A percentile compares a stretch with the other conserved stretches of the same genome.
Evolutionary conservation across 148 eudicot species (phyloP).

Genomic region (Oxyria digyna): DNA sequence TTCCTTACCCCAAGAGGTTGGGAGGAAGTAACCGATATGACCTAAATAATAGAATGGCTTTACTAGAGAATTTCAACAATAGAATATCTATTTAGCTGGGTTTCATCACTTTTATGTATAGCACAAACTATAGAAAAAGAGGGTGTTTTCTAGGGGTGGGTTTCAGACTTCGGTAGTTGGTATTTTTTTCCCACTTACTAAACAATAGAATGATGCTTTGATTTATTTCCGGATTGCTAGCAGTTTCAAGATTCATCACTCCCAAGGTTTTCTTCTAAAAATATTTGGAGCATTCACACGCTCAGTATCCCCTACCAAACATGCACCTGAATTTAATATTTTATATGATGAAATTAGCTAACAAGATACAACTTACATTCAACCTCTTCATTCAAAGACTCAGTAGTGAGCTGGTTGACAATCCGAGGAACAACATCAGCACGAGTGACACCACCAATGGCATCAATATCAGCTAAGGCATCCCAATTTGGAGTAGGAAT

Average conservation of each 20-base stretch:
- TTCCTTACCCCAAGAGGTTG: no score
- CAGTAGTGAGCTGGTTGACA: constrained; percentile 62
- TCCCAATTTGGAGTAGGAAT: constrained; percentile 99
- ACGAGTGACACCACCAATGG: constrained; percentile 89
- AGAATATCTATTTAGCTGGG: no score
- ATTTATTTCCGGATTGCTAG: neutral
- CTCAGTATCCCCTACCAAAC: neutral
- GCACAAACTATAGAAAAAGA: neutral
- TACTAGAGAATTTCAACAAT: neutral
- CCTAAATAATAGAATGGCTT: neutral
- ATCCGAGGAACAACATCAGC: constrained; percentile 97
- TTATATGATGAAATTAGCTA: neutral
- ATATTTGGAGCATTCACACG: neutral
- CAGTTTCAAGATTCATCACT: neutral
- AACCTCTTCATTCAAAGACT: constrained; percentile 70
- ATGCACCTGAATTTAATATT: no score
- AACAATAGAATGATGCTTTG: neutral
- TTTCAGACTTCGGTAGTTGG: neutral
- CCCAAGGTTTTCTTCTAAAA: neutral
- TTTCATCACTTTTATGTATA: neutral
- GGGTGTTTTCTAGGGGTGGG: neutral
- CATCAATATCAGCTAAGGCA: constrained; percentile 96
- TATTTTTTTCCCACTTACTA: neutral
- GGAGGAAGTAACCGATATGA: no score
- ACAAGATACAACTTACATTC: constrained; percentile 43